Evolutionary conservation across 2,329 filamentous ascomycete genomes (phyloP).

Genomic region (Aureobasidium sp.): DNA sequence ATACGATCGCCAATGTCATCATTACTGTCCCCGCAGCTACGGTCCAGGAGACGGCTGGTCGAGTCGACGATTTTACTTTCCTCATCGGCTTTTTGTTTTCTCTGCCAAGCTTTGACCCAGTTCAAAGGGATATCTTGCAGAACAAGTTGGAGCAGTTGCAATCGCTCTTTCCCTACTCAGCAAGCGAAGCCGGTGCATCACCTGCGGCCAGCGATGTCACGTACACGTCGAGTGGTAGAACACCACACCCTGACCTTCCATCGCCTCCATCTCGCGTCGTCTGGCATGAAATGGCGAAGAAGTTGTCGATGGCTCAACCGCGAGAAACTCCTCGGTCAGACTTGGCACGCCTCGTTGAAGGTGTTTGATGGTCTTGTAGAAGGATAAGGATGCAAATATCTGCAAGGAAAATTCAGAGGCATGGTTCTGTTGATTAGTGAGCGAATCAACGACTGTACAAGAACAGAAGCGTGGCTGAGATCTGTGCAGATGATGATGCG

Average conservation of each 20-base stretch:
- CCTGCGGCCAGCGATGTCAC: constrained; percentile 8
- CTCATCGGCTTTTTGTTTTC: constrained; percentile 18
- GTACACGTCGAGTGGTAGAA: background rate
- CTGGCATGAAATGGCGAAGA: constrained; percentile 14
- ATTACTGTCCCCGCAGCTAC: constrained; percentile 45
- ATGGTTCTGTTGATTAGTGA: no score
- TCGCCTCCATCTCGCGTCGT: constrained; percentile 5
- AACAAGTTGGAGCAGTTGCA: constrained; percentile 19
- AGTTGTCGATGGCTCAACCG: constrained; percentile 11
- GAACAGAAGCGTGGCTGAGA: background rate
- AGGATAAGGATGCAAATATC: background rate
- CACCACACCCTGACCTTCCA: constrained; percentile 5
- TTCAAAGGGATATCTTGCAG: constrained; percentile 17
- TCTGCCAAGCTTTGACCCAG: constrained; percentile 16
- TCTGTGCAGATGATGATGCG: background rate
- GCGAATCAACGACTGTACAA: no score
- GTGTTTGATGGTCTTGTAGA: background rate
- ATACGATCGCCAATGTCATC: constrained; percentile 52
- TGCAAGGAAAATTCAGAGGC: background rate
- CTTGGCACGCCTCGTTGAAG: background rate
- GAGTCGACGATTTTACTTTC: constrained; percentile 45
- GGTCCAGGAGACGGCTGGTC: constrained; percentile 39
- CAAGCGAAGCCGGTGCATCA: constrained; percentile 6
- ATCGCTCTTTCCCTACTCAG: constrained; percentile 14
- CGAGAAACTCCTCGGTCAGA: background rate